Percentiles rank a stretch among this genome's conserved stretches.
Conservation (phyloP, 2,329 filamentous ascomycete genomes). For the Xylaria sp. region DNA sequence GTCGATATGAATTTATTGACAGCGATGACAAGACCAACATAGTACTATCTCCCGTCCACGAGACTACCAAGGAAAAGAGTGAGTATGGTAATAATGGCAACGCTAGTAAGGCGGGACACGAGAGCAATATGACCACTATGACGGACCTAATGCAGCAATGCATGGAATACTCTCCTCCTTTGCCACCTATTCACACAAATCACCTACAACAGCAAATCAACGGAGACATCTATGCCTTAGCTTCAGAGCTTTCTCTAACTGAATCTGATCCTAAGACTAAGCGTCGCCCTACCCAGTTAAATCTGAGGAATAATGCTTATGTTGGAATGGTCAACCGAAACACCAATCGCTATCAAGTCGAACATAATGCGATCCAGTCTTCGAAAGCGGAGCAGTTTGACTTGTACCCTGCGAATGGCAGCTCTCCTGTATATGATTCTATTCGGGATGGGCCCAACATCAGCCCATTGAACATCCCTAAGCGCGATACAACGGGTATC, state of each 20-base stretch:
- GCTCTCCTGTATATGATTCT: conserved; percentile 19
- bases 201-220: conserved; percentile 1
- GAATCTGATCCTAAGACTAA: conserved; percentile 16
- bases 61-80: conserved; percentile 18
- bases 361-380: conserved; percentile 33
- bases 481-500: not conserved
- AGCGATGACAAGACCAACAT: conserved; percentile 27
- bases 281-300: conserved; percentile 5
- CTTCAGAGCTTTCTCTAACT: conserved; percentile 4
- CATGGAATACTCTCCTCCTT: conserved; percentile 12
- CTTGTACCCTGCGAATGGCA: not conserved
- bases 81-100: not conserved
- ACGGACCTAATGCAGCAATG: conserved; percentile 38
- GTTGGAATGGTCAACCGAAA: conserved; percentile 25
- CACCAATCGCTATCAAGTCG: conserved; percentile 22
- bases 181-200: conserved; percentile 6
- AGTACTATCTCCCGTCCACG: conserved; percentile 30
- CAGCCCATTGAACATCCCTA: conserved; percentile 25
- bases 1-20: conserved; percentile 37
- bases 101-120: conserved; percentile 13
- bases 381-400: conserved; percentile 29
- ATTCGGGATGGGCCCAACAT: conserved; percentile 11
- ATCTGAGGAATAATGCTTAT: conserved; percentile 17
- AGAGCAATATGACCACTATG: conserved; percentile 44
- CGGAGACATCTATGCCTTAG: not conserved